Evolutionary conservation across 2,329 filamentous ascomycete species (phyloP), one percentile per base, ranked within the genome.

Genomic region (Penicillium sp.): DNA sequence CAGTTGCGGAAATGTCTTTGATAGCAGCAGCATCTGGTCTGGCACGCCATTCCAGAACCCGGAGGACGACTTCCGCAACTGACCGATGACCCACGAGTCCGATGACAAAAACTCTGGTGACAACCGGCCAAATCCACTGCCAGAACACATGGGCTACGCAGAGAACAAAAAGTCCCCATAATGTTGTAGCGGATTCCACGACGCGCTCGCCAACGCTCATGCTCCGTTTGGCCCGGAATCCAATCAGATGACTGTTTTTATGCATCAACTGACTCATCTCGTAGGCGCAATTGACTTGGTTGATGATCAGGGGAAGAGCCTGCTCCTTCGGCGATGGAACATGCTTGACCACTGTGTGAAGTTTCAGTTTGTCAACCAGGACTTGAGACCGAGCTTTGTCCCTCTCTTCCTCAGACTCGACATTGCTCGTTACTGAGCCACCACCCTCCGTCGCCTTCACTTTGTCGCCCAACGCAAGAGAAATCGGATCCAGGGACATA

Each of bases 1-100:
- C 93, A 0, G 92, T 97, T 12, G 93, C 93, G 28, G 91, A 97
- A 39, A 97, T 83, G 66, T 98, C 93, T 67, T 97, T 97, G 48
- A 98, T 74, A 0, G 93, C 93, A 35, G 90, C 85, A 43, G 85
- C 86, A 37, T 87, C 84, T 6, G 88, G 87, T 41, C 86, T 82
- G 23, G 84, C 78, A 29, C 89, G 84, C 83, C 91, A 97, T 71
- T 97, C 92, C 10, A 98, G 76, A 25, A 96, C 68, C 20, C 80
- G 75, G 25, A 98, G 75, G 10, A 96, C 74, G 42, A 87, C 75
- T 68, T 98, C 93, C 18, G 89, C 92, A 38, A 84, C 78, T 33
- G 91, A 75, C 28, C 95, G 85, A 66, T 96, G 88, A 6, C 83
- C 81, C 52, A 96, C 81, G 29, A 98, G 78, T 10, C 82, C 79